These are phyloP conservation scores for Hypoxylon sp. DNA, from an alignment of 2,329 filamentous ascomycete genomes.

Conservation along the genomic window DNA sequence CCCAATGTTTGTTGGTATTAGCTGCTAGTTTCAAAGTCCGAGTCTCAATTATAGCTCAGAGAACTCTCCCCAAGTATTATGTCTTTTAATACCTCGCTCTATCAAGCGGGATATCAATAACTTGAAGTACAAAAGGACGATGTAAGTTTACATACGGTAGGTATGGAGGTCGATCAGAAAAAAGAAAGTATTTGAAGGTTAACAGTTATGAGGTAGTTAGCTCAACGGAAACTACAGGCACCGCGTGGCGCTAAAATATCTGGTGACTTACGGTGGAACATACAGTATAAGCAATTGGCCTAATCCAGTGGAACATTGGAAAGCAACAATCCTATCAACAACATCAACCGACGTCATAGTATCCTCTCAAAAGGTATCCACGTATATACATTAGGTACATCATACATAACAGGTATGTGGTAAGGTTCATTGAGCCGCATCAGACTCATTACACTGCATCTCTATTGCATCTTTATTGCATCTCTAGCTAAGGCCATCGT, in stretches of 20 bases:
- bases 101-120: background rate
- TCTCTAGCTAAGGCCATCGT: conserved; percentile 11
- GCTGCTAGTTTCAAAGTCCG: conserved; percentile 12
- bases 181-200: background rate
- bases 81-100: background rate
- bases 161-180: background rate
- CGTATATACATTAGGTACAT: background rate
- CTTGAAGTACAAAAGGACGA: background rate
- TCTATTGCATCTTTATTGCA: background rate
- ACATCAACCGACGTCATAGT: conserved; percentile 13
- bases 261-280: conserved; percentile 1
- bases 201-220: background rate
- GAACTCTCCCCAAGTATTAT: background rate
- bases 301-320: background rate
- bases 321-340: background rate
- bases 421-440: conserved; percentile 26
- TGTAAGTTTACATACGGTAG: too few species aligned
- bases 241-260: conserved; percentile 18
- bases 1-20: background rate
- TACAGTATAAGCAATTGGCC: conserved; percentile 1
- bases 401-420: background rate
- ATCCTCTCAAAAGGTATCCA: conserved; percentile 11
- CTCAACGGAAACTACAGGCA: background rate
- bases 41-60: conserved; percentile 13
- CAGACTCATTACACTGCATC: conserved; percentile 7